A percentile compares a stretch with the other conserved stretches of the same genome.
These are phyloP conservation scores for Cryptococcus sp. DNA, from an alignment of 1,284 basidiomycete genomes.

Conservation along the genomic window DNA sequence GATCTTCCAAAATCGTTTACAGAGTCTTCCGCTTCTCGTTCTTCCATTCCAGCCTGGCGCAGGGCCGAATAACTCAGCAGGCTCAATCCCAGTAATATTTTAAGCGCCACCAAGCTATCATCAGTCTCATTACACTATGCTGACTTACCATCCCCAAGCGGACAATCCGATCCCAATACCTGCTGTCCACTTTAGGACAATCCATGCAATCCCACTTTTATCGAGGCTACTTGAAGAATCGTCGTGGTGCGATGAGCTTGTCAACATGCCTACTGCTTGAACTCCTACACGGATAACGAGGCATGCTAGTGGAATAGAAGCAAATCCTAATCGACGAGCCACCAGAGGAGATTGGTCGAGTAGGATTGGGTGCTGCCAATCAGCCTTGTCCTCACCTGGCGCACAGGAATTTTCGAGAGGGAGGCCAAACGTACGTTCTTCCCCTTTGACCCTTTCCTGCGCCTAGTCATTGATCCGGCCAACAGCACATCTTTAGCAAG, in stretches of 20 bases:
- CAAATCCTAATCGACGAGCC: constrained; percentile 87
- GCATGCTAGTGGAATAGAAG: constrained; percentile 85
- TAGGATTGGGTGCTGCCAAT: constrained; percentile 58
- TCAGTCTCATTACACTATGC: background rate
- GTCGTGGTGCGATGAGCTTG: constrained; percentile 37
- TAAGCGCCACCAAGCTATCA: constrained; percentile 69
- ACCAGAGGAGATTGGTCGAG: constrained; percentile 95
- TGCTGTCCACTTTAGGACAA: constrained; percentile 59
- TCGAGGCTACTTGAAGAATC: constrained; percentile 4
- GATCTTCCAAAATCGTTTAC: constrained; percentile 80
- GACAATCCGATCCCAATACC: constrained; percentile 58
- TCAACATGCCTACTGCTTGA: constrained; percentile 67
- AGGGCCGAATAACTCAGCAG: constrained; percentile 76
- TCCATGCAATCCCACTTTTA: constrained; percentile 26
- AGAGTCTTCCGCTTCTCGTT: constrained; percentile 62
- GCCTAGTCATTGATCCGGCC: constrained; percentile 54
- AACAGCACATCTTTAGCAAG: constrained; percentile 89
- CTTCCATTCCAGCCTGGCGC: constrained; percentile 69
- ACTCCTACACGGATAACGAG: constrained; percentile 81
- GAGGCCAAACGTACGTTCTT: constrained; percentile 57
- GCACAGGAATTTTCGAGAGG: background rate
- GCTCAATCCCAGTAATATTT: constrained; percentile 81
- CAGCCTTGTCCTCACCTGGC: background rate
- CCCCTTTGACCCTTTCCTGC: constrained; percentile 35
- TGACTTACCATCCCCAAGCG: constrained; percentile 72